Conservation (phyloP, 345 rosid genomes). For the Alliaria petiolata region DNA sequence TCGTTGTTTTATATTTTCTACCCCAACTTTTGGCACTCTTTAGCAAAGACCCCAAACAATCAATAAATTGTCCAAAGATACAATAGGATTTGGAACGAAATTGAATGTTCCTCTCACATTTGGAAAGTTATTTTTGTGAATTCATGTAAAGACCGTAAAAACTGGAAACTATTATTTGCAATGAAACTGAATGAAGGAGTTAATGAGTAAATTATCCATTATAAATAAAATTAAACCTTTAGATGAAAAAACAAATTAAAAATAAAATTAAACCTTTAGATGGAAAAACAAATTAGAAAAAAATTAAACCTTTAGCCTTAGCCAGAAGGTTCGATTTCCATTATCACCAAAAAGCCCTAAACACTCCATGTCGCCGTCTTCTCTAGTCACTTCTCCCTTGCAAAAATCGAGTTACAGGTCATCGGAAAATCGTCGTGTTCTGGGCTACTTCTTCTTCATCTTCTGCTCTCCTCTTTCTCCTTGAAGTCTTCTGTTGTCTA, state of each 20-base stretch:
- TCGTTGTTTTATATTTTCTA: not conserved
- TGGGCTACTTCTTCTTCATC: not conserved
- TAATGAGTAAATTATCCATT: too few species aligned
- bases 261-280: too few species aligned
- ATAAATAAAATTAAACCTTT: too few species aligned
- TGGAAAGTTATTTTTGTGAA: not conserved
- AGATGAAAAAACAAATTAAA: too few species aligned
- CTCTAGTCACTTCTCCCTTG: not conserved
- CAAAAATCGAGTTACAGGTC: conserved; percentile 6
- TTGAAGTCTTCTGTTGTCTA: not conserved
- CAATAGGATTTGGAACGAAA: not conserved
- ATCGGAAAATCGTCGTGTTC: conserved; percentile 1
- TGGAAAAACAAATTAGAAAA: too few species aligned
- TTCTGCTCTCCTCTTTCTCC: not conserved
- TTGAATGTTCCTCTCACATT: not conserved
- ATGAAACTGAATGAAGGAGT: not conserved
- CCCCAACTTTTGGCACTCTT: conserved; percentile 13
- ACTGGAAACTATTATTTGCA: not conserved
- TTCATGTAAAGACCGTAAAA: not conserved
- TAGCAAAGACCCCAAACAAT: not conserved
- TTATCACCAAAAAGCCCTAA: conserved; percentile 2
- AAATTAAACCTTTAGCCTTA: not conserved
- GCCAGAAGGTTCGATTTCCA: not conserved
- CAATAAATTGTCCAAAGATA: not conserved
- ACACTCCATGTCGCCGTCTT: not conserved